Percentiles rank a stretch among this genome's conserved stretches.
These are phyloP conservation scores for Lachancea meyersii DNA, from an alignment of 805 yeast genomes.

Conservation along the genomic window DNA sequence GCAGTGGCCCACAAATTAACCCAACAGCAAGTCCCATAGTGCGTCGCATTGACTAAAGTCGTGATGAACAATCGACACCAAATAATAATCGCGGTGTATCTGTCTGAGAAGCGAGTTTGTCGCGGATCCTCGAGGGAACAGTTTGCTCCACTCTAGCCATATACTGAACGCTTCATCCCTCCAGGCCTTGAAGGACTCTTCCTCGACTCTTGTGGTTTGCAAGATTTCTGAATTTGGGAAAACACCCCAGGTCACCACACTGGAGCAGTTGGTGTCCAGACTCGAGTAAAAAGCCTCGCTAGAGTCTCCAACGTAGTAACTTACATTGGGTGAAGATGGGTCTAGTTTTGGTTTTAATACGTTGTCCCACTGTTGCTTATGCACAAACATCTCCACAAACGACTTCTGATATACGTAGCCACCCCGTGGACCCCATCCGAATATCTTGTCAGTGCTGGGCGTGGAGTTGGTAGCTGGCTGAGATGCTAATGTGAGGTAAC, in stretches of 20 bases:
- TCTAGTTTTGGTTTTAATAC: constrained; percentile 48
- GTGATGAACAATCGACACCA: constrained; percentile 85
- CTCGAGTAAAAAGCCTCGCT: constrained; percentile 56
- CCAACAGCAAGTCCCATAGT: constrained; percentile 61
- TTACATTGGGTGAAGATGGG: constrained; percentile 41
- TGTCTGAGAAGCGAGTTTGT: constrained; percentile 57
- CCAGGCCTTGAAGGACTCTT: constrained; percentile 93
- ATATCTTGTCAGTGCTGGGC: constrained; percentile 71
- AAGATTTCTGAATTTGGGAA: constrained; percentile 85
- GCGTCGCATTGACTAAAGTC: constrained; percentile 68
- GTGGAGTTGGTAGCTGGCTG: constrained; percentile 90
- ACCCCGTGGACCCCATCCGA: constrained; percentile 95
- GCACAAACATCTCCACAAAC: constrained; percentile 84
- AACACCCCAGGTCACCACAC: constrained; percentile 97
- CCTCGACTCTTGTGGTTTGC: constrained; percentile 88
- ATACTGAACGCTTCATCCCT: constrained; percentile 88
- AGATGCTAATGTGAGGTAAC: constrained; percentile 83
- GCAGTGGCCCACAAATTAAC: too few species aligned
- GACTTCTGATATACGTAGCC: constrained; percentile 91
- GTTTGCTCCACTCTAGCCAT: constrained; percentile 86
- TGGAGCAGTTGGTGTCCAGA: constrained; percentile 47
- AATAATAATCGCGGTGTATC: constrained; percentile 56
- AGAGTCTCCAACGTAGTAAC: constrained; percentile 71
- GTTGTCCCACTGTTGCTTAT: constrained; percentile 60
- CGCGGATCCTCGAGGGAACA: constrained; percentile 51